Conservation (phyloP, 1,284 basidiomycete genomes). For the Ustilago trichophora region DNA sequence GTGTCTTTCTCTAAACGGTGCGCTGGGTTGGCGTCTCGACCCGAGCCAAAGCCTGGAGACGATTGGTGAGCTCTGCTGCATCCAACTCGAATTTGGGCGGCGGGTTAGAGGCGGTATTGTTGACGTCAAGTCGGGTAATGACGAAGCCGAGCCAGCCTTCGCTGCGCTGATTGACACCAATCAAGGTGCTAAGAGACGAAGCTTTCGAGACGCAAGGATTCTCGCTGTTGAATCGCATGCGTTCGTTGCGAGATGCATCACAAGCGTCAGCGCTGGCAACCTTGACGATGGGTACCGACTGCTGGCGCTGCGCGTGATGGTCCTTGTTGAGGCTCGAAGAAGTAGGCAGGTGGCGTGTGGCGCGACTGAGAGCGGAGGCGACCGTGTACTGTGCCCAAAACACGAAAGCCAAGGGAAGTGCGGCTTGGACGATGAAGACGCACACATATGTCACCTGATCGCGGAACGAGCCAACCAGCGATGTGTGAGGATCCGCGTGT, state of each 20-base stretch:
- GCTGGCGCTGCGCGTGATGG: too few species aligned
- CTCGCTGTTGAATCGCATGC: conserved; percentile 36
- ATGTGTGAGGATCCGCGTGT: conserved; percentile 25
- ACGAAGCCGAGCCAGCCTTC: conserved; percentile 42
- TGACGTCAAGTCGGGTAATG: conserved; percentile 26
- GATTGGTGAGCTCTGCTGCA: conserved; percentile 19
- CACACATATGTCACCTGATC: conserved; percentile 44
- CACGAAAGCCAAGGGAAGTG: conserved; percentile 34
- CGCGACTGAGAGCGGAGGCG: conserved; percentile 30
- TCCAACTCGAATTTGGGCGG: conserved; percentile 29
- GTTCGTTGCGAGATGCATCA: background rate
- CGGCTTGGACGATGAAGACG: conserved; percentile 53
- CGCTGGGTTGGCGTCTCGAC: conserved; percentile 3
- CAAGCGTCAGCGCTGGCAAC: background rate
- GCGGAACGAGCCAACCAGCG: conserved; percentile 36
- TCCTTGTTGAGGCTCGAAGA: background rate
- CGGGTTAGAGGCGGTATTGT: too few species aligned
- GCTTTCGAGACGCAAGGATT: conserved; percentile 11
- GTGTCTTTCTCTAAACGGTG: too few species aligned
- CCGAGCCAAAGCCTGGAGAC: conserved; percentile 19
- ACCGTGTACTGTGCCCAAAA: conserved; percentile 48
- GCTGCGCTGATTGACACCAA: conserved; percentile 8
- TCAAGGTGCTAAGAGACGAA: conserved; percentile 2
- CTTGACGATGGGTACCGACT: background rate
- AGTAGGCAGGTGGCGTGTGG: conserved; percentile 12